Evolutionary conservation across 2,329 filamentous ascomycete species (phyloP), one percentile per base, ranked within the genome.

Genomic region (Pyrenochaeta sp.): DNA sequence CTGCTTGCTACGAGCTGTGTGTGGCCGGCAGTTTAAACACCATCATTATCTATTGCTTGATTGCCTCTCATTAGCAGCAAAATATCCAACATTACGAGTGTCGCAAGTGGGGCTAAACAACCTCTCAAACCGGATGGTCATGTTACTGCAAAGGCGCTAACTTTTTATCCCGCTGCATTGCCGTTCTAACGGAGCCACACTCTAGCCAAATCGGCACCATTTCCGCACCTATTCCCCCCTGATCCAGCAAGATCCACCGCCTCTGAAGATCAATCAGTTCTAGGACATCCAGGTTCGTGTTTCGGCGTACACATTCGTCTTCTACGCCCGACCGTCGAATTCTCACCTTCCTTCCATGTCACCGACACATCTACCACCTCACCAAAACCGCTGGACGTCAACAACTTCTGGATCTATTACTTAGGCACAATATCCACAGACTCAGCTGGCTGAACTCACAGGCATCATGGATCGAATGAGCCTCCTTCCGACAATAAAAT

Each of bases 401-500:
- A 55, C 29, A 42, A 36, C 29, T 17, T 21, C 34, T 29, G 22
- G 22, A 32, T 35, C 23, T 30, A 35, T 44, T 30, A 32, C 11
- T 30, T 34, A 35, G 46, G 35, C 48, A 50, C 42, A 7, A 29
- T 8, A 42, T 37, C 22, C 39, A 28, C 20, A 40, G 20, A 34
- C 29, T 10, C 38, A 26, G 10, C 28, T 21, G 44, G 31, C 35
- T 29, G 22, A 40, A 57, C 26, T 44, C 42, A 55, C 61, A 53
- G 48, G 47, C 44, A 59, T 48, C 43, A 65, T 61, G 35, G 61
- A 62, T 24, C 51, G 63, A 43, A 55, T 61, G 55, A 68, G 68
- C 57, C 53, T 65, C 31, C 50, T 72, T 39, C 68, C 68, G 6
- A 65, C 55, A 26, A 72, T 72, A 49, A 72, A 73, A 55, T 72